Base-by-base conservation (phyloP, 257 asterid species). In the Echites panduratus region DNA sequence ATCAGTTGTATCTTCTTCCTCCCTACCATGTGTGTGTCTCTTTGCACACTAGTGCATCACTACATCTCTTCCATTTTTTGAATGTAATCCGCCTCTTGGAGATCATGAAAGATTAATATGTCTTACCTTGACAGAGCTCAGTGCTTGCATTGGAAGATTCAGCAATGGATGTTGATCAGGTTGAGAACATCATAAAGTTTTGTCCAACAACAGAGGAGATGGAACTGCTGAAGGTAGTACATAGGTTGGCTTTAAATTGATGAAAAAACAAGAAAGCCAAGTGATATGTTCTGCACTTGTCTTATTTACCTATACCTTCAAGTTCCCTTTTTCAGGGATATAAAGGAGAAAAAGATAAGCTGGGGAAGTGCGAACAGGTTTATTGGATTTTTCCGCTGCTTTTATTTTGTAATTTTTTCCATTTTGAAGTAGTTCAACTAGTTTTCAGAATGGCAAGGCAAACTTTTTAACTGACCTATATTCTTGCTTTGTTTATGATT, bases 201-300 rank as follows among this genome's bases (percentile, higher is more conserved):
- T 93, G 98, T 83, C 98, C 98, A 78, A 90, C 96, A 41, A 93
- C 90, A 82, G 97, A 93, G 87, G 98, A 93, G 83, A 93, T 93
- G 90, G 97, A 90, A 57, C 53, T 86, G 80, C 96, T 93, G 50
- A 93, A 93, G 98, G 98, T 93, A 73, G 64, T 70, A 43, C 32
- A 44, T 58, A 27, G 71, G 43, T 40, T 63, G 19, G 1, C 74
- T 57, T n/a, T 22, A 11, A 52, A 16, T 26, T 26, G 43, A 17
- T 61, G 56, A 70, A 5, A 70, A 5, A 12, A n/a, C n/a, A 17
- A 40, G 40, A 47, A 14, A 5, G 45, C 32, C 8, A 52, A 26
- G 22, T 20, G 41, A 41, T 58, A 29, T 9, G 6, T n/a, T 66
- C 38, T 24, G 10, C 24, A n/a, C 16, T 50, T 68, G 50, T 70